Base-by-base conservation (phyloP, 495 filamentous ascomycete species). In the Penicillium verhagenii region DNA sequence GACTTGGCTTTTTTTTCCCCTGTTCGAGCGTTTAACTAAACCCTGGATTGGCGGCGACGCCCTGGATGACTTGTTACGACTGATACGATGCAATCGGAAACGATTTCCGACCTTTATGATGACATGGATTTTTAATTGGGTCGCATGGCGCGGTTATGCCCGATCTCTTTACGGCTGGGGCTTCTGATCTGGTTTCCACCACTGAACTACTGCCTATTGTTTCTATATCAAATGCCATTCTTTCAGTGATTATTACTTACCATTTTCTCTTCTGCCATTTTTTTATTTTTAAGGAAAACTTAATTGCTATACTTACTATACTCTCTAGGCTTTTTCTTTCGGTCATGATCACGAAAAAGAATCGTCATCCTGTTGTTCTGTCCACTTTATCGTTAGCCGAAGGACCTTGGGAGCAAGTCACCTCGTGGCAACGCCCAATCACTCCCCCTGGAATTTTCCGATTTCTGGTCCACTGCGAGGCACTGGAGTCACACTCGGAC, bases 351-450 rank as follows among this genome's bases (percentile, higher is more conserved):
- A n/a, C 21, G 16, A 19, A 10, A 3, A 14, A 23, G 21, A 35
- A 7, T 9, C 29, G 29, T 37, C 45, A 31, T 50, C 18, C 16
- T 26, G 19, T 4, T 8, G 47, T 33, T 33, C 47, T 26, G n/a
- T 25, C 47, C 31, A 25, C 31, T 25, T 20, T 3, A 24, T 16
- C 13, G 21, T 54, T 66, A 63, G 31, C 57, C 42, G 47, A 59
- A 52, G 63, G 60, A 66, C 63, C 63, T 64, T 66, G 63, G 60
- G 50, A 52, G 56, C 38, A 60, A 53, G n/a, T 53, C 39, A 54
- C 31, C 24, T 31, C 29, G 23, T 37, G 4, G 18, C 14, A n/a
- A 35, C 14, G 44, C 46, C 63, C 60, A 66, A 66, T 60, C 57
- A 61, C 33, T 45, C 31, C 18, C 0, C 18, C n/a, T 21, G 4